phyloP scores from a whole-genome alignment of 208 protist genomes.

The Blastocrithidia nonstop region DNA sequence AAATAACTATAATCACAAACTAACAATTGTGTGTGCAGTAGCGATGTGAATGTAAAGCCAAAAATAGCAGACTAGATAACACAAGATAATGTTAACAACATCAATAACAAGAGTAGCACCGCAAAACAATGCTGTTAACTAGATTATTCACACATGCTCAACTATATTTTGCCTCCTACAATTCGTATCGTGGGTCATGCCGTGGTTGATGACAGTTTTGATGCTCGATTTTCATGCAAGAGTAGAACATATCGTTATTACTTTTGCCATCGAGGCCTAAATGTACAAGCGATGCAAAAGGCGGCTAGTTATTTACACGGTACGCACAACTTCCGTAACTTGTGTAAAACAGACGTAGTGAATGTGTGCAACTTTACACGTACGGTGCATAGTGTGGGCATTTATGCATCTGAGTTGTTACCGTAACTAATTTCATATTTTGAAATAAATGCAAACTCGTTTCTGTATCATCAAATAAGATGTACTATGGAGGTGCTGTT shows the following conservation, averaged over 20 bases:
- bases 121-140: slow-evolving; percentile 17
- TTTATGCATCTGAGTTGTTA: slow-evolving; percentile 31
- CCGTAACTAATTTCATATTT: slow-evolving; percentile 71
- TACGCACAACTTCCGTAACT: slow-evolving; percentile 95
- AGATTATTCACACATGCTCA: slow-evolving; percentile 92
- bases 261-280: slow-evolving; percentile 66
- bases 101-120: background rate
- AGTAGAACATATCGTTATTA: slow-evolving; percentile 86
- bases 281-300: slow-evolving; percentile 82
- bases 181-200: slow-evolving; percentile 91
- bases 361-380: slow-evolving; percentile 85
- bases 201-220: slow-evolving; percentile 79
- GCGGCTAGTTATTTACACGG: slow-evolving; percentile 78
- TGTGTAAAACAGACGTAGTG: slow-evolving; percentile 93
- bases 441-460: slow-evolving; percentile 87
- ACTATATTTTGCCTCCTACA: slow-evolving; percentile 84
- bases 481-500: slow-evolving; percentile 91
- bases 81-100: background rate
- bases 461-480: slow-evolving; percentile 94
- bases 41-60: too few relatives aligned
- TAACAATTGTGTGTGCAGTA: too few relatives aligned
- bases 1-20: too few relatives aligned
- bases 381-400: slow-evolving; percentile 37
- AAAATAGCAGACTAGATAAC: background rate
- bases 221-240: slow-evolving; percentile 83